A percentile compares a stretch with the other conserved stretches of the same genome.
phyloP scores from a whole-genome alignment of 2,329 filamentous ascomycete genomes.

The Pseudogymnoascus sp. region DNA sequence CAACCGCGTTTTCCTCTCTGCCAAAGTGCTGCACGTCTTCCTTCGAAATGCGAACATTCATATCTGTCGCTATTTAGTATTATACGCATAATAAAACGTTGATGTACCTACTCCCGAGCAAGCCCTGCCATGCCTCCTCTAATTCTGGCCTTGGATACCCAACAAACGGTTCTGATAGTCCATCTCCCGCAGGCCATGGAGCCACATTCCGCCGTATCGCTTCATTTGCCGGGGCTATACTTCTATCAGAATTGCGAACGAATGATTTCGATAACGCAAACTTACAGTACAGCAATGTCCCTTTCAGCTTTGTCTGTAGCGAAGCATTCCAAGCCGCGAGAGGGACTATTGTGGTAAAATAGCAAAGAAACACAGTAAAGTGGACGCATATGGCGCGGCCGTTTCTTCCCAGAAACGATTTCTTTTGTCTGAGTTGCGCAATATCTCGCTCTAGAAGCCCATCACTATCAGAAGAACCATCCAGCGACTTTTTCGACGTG shows the following conservation, averaged over 20 bases:
- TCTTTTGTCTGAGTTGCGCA: background rate
- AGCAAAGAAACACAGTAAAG: background rate
- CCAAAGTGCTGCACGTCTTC: background rate
- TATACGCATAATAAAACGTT: background rate
- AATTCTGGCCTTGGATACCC: background rate
- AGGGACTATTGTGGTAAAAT: background rate
- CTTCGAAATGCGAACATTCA: background rate
- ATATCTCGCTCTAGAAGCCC: background rate
- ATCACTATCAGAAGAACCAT: background rate
- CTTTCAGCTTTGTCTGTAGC: background rate
- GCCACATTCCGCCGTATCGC: background rate
- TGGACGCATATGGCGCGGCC: background rate
- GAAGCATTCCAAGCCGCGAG: background rate
- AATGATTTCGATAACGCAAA: background rate
- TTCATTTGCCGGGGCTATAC: background rate
- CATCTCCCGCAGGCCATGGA: background rate
- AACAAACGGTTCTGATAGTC: background rate
- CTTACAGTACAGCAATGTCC: background rate
- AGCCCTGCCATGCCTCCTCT: background rate
- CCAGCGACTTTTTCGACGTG: background rate
- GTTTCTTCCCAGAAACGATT: background rate
- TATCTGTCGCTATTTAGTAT: background rate
- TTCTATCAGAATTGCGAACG: background rate
- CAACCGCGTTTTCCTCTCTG: background rate
- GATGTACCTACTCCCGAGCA: background rate